Evolutionary conservation across 805 yeast genomes (phyloP), one percentile per base, ranked within the genome.

Genomic region (Saccharomycopsis fermentans): DNA sequence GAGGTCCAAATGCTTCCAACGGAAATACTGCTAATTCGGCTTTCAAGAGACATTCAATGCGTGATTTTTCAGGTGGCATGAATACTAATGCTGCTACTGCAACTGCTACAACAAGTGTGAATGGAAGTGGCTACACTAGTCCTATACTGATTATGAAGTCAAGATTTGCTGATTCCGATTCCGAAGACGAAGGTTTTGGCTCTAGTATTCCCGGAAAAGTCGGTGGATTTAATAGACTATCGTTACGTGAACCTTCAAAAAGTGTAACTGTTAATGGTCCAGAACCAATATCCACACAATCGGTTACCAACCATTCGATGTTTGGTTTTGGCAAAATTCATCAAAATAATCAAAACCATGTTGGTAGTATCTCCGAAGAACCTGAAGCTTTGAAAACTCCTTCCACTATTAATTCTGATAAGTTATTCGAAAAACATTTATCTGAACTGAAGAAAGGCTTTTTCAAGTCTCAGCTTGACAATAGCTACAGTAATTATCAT

Each of bases 401-500:
- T 0, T 24, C 39, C 4, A 61, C 62, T 21, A 61, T 61, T 24
- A 61, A 61, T 24, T 61, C 63, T 6, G 63, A 61, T 36, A 48
- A 59, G n/a, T 52, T 61, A 27, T 61, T 61, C 50, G 62, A 61
- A 32, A 50, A 58, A 26, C 63, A 61, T 48, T 61, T 61, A 54
- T 55, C 55, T 11, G 63, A 61, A 43, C 57, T 59, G 17, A 61
- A 61, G 55, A 53, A 61, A 24, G 58, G 57, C 34, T 58, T 56
- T 34, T 26, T 43, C n/a, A 43, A 43, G 14, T 43, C 50, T 11
- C 50, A 43, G 24, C 26, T 43, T 16, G 26, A 21, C 14, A 43
- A 43, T n/a, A 43, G 50, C 12, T 43, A 43, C n/a, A 43, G 50
- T 14, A 43, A 16, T 16, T 43, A 43, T 21, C 50, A 43, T 21